Percentiles rank a stretch among this genome's conserved stretches.
phyloP scores from a whole-genome alignment of 2,329 filamentous ascomycete species.

The Ophiostoma novo-ulmi region DNA sequence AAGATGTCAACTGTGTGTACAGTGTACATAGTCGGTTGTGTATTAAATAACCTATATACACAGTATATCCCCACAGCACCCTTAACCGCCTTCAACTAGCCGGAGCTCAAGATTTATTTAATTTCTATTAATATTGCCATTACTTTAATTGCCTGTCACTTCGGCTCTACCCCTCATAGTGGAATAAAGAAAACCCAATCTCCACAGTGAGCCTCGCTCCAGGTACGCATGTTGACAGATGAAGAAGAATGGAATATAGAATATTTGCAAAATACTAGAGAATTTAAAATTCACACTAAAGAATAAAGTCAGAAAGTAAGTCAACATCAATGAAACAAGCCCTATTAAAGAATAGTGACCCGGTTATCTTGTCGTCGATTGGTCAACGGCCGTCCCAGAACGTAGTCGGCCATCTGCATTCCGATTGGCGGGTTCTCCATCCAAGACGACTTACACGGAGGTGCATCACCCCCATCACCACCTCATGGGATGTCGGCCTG shows the following conservation, averaged over 20 bases:
- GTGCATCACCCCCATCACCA: background rate
- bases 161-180: background rate
- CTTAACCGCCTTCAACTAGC: background rate
- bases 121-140: background rate
- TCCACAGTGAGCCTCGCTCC: background rate
- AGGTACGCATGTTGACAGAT: too few relatives aligned
- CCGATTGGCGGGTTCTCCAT: conserved; percentile 1
- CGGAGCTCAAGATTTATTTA: background rate
- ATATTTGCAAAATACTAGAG: background rate
- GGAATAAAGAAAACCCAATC: background rate
- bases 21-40: background rate
- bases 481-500: background rate
- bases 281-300: background rate
- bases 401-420: background rate
- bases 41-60: background rate
- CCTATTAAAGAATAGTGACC: background rate
- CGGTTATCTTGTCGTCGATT: conserved; percentile 7
- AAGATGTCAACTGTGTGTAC: background rate
- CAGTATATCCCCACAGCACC: background rate
- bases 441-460: background rate
- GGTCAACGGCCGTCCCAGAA: background rate
- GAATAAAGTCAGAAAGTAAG: background rate
- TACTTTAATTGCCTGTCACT: background rate
- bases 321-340: background rate
- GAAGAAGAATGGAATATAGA: too few relatives aligned